Evolutionary conservation across 177 flowering plant genomes (phyloP).

Genomic region (Vitis hybrid): DNA sequence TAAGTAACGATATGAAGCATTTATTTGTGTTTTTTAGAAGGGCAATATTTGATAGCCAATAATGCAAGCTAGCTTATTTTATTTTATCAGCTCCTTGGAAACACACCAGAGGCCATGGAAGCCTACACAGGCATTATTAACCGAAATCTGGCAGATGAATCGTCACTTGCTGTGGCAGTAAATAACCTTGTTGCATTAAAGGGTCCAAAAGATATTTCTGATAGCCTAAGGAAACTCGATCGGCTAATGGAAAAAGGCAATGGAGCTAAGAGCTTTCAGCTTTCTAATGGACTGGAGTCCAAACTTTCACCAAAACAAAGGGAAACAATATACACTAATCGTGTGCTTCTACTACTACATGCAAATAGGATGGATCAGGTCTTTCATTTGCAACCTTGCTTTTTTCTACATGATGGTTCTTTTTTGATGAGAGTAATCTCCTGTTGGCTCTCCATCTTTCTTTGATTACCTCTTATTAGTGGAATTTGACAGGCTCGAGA

Average conservation of each 20-base stretch:
- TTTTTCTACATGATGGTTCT: neutral
- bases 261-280: conserved; percentile 48
- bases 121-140: conserved; percentile 60
- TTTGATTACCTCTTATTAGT: neutral
- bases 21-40: neutral
- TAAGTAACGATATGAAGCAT: conserved; percentile 18
- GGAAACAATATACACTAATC: conserved; percentile 76
- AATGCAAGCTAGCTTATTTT: conserved; percentile 10
- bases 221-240: conserved; percentile 82
- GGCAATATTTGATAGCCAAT: conserved; percentile 7
- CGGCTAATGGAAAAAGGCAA: conserved; percentile 65
- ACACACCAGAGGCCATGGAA: conserved; percentile 63
- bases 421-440: neutral
- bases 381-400: neutral
- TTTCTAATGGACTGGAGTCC: conserved; percentile 63
- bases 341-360: conserved; percentile 84
- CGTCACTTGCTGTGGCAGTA: conserved; percentile 84
- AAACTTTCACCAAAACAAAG: conserved; percentile 81
- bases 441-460: neutral
- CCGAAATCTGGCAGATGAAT: conserved; percentile 71
- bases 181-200: conserved; percentile 76
- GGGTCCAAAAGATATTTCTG: conserved; percentile 83
- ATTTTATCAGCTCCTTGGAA: conserved; percentile 65
- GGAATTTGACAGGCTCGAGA: conserved; percentile 67
- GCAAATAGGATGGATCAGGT: conserved; percentile 87